Conservation (phyloP, 306 rosid genomes). For the Prunus mira region DNA sequence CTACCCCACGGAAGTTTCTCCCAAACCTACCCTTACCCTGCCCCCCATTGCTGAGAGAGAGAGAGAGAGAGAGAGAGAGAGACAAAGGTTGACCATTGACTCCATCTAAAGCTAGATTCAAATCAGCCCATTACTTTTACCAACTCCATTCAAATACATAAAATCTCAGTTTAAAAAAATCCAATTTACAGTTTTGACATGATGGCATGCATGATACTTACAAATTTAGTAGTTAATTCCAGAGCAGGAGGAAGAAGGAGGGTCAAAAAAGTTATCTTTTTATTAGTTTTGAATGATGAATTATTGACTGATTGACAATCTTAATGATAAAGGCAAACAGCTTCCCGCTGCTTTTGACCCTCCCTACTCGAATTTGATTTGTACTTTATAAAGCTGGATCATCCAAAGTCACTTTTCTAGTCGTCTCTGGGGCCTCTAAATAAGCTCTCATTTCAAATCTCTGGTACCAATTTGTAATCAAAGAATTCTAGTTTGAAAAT, state of each 20-base stretch:
- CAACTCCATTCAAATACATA: neutral
- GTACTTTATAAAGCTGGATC: neutral
- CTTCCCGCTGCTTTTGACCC: constrained; percentile 13
- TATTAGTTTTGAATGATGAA: constrained; percentile 3
- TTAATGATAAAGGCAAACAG: constrained; percentile 19
- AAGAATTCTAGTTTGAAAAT: too few species aligned
- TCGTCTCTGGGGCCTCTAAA: neutral
- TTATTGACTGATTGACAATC: neutral
- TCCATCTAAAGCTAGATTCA: neutral
- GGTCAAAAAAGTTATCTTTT: constrained; percentile 13
- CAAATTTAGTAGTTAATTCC: neutral
- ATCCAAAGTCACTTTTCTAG: constrained; percentile 16
- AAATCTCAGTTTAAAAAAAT: neutral
- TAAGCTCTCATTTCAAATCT: neutral
- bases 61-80: neutral
- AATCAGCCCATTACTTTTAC: neutral
- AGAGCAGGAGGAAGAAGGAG: neutral
- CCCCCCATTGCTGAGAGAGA: neutral
- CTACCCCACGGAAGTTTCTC: neutral
- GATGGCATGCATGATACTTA: too few species aligned
- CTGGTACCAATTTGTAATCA: too few species aligned
- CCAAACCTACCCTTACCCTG: neutral
- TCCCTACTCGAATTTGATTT: constrained; percentile 16
- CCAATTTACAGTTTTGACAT: too few species aligned
- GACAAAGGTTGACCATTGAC: constrained; percentile 21